Evolutionary conservation across 164 flowering plant genomes (phyloP), one percentile per base, ranked within the genome.

Genomic region (Vitis labrusca): DNA sequence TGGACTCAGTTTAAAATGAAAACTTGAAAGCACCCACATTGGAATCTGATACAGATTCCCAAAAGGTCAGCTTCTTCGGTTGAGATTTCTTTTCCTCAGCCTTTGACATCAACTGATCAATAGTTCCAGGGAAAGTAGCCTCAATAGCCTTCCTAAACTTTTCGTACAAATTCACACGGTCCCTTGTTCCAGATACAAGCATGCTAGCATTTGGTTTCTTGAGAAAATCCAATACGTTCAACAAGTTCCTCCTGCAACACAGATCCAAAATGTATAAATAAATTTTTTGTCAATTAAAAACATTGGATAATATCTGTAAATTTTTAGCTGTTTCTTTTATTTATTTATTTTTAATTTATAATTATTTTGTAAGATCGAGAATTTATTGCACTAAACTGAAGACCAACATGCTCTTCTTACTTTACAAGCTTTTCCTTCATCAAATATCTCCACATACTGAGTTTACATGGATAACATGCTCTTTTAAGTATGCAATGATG

Each of bases 121-220:
- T 87, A 11, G 84, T 85, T 55, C 97, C 97, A 8, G 98, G 97
- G 66, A 78, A 80, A 44, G 88, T 70, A 52, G 81, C 76, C 71
- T 93, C 97, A 57, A 91, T 81, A 16, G 93, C 93, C 68, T 82
- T 84, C 79, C 79, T 88, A 64, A 96, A 92, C 77, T 91, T 93
- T 29, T 92, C 88, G 59, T 93, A 75, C 84, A 96, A 74, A 75
- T 92, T 91, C 58, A 88, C 95, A 52, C 97, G 78, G 66, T 93
- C 97, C 71, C 76, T 88, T 57, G 99, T 93, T 63, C 99, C 99
- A 54, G 99, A 96, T 27, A 96, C 98, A 10, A 96, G 92, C 48
- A 78, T 85, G 56, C 80, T 80, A 6, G 99, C 98, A 78, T 93
- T 93, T 69, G 98, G 98, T 78, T 73, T 87, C 83, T 87, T 87